phyloP scores from a whole-genome alignment of 2,329 filamentous ascomycete species.

The Fusarium albosuccineum region DNA sequence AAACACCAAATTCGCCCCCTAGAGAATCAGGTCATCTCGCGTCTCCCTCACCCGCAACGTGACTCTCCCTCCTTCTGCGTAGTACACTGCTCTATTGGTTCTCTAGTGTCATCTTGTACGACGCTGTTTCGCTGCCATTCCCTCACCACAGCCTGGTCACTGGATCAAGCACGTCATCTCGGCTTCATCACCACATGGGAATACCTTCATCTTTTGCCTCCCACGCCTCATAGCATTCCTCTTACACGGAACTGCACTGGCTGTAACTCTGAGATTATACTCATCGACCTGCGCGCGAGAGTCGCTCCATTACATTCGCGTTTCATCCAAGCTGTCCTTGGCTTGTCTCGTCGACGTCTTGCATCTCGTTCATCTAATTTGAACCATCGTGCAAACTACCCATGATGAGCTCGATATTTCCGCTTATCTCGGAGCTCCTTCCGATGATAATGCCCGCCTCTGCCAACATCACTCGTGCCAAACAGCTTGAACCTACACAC shows the following conservation, averaged over 20 bases:
- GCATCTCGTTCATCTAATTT: background rate
- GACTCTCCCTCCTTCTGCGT: background rate
- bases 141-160: conserved; percentile 1
- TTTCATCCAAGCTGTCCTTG: background rate
- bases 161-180: conserved; percentile 30
- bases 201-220: conserved; percentile 33
- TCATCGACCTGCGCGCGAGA: too few species aligned
- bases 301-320: background rate
- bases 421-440: conserved; percentile 68
- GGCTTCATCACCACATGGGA: conserved; percentile 15
- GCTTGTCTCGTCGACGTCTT: background rate
- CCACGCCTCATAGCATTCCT: conserved; percentile 4
- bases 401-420: conserved; percentile 66
- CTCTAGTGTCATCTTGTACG: background rate
- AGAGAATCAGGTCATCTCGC: conserved; percentile 1
- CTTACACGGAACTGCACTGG: too few species aligned
- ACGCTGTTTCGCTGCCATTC: conserved; percentile 7
- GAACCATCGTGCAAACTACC: background rate
- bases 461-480: conserved; percentile 68
- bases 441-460: conserved; percentile 70
- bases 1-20: conserved; percentile 11
- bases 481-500: conserved; percentile 58
- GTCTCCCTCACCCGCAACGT: conserved; percentile 4
- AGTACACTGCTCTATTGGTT: background rate
- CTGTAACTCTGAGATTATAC: background rate